phyloP scores from a whole-genome alignment of 1,284 basidiomycete species.

The Bothia castanella region DNA sequence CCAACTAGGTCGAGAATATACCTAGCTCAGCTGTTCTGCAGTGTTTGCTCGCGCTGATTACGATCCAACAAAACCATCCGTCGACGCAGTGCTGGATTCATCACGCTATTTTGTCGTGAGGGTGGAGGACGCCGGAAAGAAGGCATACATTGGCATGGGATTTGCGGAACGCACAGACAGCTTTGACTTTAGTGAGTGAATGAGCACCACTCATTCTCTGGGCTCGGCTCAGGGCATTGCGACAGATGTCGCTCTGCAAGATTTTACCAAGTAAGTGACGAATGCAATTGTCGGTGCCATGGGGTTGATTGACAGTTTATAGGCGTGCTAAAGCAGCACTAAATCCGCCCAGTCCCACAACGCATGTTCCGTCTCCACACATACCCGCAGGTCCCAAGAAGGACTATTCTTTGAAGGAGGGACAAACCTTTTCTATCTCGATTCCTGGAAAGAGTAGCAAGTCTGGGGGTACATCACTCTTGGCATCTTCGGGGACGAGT shows the following conservation, averaged over 20 bases:
- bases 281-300: background rate
- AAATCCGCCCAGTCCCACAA: constrained; percentile 49
- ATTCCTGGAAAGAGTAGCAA: constrained; percentile 70
- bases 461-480: constrained; percentile 28
- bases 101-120: constrained; percentile 94
- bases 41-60: constrained; percentile 94
- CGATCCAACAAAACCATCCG: constrained; percentile 73
- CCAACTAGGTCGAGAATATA: constrained; percentile 9
- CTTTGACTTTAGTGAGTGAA: constrained; percentile 83
- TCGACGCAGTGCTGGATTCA: constrained; percentile 95
- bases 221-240: constrained; percentile 7
- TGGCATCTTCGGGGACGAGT: constrained; percentile 34
- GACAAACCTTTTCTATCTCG: constrained; percentile 91
- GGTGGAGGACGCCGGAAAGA: constrained; percentile 82
- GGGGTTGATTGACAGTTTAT: constrained; percentile 1
- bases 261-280: constrained; percentile 78
- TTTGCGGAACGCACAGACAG: constrained; percentile 89
- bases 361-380: constrained; percentile 49
- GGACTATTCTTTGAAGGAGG: constrained; percentile 94
- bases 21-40: constrained; percentile 30
- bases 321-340: constrained; percentile 62
- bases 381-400: constrained; percentile 79
- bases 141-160: constrained; percentile 92
- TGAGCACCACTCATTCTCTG: background rate
- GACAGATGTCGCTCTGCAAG: constrained; percentile 88